Conservation (phyloP, 306 rosid species). For the Geum urbanum region DNA sequence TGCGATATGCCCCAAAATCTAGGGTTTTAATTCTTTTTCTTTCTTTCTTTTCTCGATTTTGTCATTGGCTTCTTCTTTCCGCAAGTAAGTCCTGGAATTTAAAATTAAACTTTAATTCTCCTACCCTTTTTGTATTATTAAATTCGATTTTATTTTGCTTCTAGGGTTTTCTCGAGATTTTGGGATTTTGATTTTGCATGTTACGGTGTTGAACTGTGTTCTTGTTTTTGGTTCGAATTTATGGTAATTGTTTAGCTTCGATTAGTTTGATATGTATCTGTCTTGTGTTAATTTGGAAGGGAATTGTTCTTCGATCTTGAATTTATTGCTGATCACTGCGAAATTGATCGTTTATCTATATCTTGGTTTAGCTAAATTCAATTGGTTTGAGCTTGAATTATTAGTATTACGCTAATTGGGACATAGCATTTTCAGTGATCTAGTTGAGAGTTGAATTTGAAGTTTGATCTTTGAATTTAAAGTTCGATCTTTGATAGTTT, state of each 20-base stretch:
- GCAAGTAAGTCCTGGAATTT: conserved; percentile 20
- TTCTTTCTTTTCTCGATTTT: neutral
- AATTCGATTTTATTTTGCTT: conserved; percentile 17
- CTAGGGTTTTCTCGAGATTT: conserved; percentile 30
- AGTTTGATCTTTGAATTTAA: neutral
- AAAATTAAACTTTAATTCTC: too few species aligned
- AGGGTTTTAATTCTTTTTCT: conserved; percentile 29
- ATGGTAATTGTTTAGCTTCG: neutral
- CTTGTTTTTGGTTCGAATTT: neutral
- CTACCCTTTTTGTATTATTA: neutral
- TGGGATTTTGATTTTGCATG: conserved; percentile 23
- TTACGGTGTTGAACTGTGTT: neutral
- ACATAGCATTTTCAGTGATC: conserved; percentile 5
- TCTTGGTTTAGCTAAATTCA: neutral
- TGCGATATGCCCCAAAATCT: conserved; percentile 46
- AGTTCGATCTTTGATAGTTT: too few species aligned
- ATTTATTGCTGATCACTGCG: neutral
- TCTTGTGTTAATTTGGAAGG: neutral
- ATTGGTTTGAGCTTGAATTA: neutral
- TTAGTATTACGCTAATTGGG: neutral
- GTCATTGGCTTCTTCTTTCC: conserved; percentile 15
- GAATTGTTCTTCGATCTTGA: neutral
- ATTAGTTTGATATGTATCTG: neutral
- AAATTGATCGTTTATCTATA: neutral
- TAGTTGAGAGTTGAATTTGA: neutral